Base-by-base conservation (phyloP, 2,329 filamentous ascomycete species). In the Cladophialophora yegresii region DNA sequence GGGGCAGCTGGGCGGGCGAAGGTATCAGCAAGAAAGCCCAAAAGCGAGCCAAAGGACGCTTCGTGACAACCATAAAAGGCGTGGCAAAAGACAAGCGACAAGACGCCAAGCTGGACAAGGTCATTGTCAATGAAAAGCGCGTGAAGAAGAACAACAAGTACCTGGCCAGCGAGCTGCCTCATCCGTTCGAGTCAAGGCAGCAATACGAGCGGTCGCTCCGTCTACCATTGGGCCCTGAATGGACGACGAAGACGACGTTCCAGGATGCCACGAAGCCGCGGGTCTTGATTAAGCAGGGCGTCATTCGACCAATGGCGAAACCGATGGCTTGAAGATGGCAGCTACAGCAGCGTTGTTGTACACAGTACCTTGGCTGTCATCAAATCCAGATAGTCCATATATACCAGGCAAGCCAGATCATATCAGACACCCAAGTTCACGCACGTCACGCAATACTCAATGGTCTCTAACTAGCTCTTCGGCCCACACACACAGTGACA, bases 231-330 rank as follows among this genome's bases (percentile, higher is more conserved):
- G 95, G 95, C 1, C 91, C 90, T 16, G 93, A 99, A 78, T 99
- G 93, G 93, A 87, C 88, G 71, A 98, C 93, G n/a, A 97, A 96
- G 84, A 87, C 92, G 80, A 92, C 90, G 13, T 95, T 95, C 84
- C 93, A 98, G 81, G 87, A 89, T 71, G 86, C 86, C 66, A 96
- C 90, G 65, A 96, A 93, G 84, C 95, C 95, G 64, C 87, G 92
- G 72, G 85, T 98, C 70, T 82, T 98, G 76, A 81, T 96, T 76
- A 97, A 96, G 82, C 91, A 93, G 79, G 95, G 95, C 54, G 84
- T 96, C 70, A 92, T 99, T 77, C 85, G 87, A 72, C 90, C 95
- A 47, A 91, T 99, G 85, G 87, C 89, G 63, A 93, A 90, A 80
- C 93, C 93, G 20, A 74, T 84, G 70, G 75, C 84, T 40, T 85